These are phyloP conservation scores for Fusarium concolor DNA, from an alignment of 2,329 filamentous ascomycete genomes.

Conservation along the genomic window DNA sequence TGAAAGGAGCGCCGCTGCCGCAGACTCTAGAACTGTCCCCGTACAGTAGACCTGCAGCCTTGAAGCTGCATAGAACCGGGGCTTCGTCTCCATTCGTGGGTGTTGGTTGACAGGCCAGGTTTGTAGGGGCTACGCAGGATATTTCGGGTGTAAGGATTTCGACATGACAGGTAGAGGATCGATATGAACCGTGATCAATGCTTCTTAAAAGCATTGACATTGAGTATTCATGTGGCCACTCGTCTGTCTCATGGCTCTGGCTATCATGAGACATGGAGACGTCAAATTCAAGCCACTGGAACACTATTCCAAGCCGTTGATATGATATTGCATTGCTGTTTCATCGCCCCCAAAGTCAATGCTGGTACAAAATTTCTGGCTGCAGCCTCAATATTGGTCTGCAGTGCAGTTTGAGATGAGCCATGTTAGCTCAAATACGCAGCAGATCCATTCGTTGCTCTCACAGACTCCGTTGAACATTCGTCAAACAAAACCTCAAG, in stretches of 20 bases:
- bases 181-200: not conserved
- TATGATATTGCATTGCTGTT: not conserved
- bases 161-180: not conserved
- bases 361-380: not conserved
- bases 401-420: not conserved
- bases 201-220: not conserved
- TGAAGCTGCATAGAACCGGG: slow-evolving; percentile 30
- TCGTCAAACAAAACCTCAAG: not conserved
- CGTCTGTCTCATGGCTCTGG: slow-evolving; percentile 9
- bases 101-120: slow-evolving; percentile 16
- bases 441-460: not conserved
- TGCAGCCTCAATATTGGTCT: not conserved
- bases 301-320: not conserved
- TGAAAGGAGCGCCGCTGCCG: slow-evolving; percentile 11
- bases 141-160: not conserved
- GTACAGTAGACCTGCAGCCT: slow-evolving; percentile 29
- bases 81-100: slow-evolving; percentile 16
- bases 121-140: not conserved
- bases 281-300: not conserved
- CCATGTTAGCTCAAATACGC: not conserved
- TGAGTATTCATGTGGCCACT: slow-evolving; percentile 9
- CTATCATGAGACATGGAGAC: slow-evolving; percentile 21
- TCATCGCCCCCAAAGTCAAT: not conserved
- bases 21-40: slow-evolving; percentile 23
- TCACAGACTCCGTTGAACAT: not conserved